These are phyloP conservation scores for Botrytis fabae DNA, from an alignment of 2,329 filamentous ascomycete genomes.

Conservation along the genomic window DNA sequence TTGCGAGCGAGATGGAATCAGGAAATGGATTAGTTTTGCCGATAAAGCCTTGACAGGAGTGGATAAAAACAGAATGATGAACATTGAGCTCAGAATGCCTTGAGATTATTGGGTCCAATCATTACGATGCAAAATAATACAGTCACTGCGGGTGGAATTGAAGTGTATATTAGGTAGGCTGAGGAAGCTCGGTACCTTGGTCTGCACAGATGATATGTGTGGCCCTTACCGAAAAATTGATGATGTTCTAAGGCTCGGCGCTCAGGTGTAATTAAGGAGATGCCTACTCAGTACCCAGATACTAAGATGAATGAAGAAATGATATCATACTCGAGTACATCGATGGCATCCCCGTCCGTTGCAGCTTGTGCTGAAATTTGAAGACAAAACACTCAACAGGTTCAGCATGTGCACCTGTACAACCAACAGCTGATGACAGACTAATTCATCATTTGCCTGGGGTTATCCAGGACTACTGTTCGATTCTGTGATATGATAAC, in stretches of 20 bases:
- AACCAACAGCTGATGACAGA: neutral
- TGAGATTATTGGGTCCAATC: neutral
- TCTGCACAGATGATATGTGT: neutral
- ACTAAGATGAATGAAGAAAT: neutral
- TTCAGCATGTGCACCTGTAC: neutral
- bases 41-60: neutral
- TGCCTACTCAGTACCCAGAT: neutral
- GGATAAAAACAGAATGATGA: neutral
- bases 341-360: neutral
- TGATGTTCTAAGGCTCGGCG: neutral
- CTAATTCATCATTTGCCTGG: neutral
- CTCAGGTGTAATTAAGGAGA: neutral
- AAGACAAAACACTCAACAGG: neutral
- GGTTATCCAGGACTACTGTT: neutral
- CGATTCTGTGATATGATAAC: neutral
- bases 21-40: neutral
- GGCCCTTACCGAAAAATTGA: neutral
- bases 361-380: neutral
- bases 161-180: neutral
- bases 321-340: constrained; percentile 13
- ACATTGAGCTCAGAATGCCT: neutral
- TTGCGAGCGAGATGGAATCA: constrained; percentile 3
- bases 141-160: neutral
- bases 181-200: neutral
- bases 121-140: neutral